Evolutionary conservation across 352 stramenopile genomes (phyloP), one percentile per base, ranked within the genome.

Genomic region (Globisporangium splendens): DNA sequence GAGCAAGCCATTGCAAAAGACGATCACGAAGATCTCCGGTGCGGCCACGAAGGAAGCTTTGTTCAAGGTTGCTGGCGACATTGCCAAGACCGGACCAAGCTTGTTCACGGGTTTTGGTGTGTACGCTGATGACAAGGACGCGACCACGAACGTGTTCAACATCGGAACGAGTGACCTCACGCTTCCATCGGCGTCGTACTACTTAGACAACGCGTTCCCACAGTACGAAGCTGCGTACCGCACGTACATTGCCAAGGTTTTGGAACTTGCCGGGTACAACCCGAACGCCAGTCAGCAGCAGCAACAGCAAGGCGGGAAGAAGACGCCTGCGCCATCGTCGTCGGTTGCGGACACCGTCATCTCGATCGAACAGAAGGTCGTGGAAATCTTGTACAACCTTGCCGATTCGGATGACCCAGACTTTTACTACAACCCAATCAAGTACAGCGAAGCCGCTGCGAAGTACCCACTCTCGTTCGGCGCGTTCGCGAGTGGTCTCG

Each of bases 121-220:
- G 0, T 64, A 68, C 28, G 72, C 80, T 0, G 86, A 94, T 46
- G 86, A 72, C 43, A 77, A 87, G 46, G 84, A 97, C 56, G 79
- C 73, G 7, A 75, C 86, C 35, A 67, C 69, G 28, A 90, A 87
- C 53, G 68, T 95, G 17, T 66, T 89, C 3, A 86, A 95, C 67
- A 61, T 98, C 3, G 72, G 61, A 33, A 75, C 94, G 57, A 73
- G 64, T 11, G 71, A 94, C 6, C 73, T 98, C 42, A 79, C 69
- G 31, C 66, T 98, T 17, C 84, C 89, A 35, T 35, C 28, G 1
- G 87, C 79, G 43, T 92, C 96, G 61, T 97, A 98, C 64, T 93
- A 98, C 49, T 86, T 91, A 55, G 80, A 35, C 5, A 8, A 35
- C 7, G 28, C 28, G 28, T 35, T 35, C 28, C 28, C 28, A 35